Evolutionary conservation across 73 alveolate species (phyloP), one percentile per base, ranked within the genome.

Genomic region (Paramecium octaurelia): DNA sequence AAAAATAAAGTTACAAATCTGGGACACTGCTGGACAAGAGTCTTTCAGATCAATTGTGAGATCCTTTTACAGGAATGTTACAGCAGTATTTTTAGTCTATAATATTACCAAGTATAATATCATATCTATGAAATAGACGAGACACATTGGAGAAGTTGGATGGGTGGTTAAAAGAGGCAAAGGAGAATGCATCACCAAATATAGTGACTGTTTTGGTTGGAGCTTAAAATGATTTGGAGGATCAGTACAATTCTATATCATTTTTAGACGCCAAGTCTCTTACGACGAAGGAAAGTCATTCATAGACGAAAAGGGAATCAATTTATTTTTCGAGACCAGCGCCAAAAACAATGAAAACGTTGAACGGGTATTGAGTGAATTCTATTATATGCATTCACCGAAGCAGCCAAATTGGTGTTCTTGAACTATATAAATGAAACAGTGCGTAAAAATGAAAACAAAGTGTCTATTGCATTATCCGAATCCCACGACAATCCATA

Each of bases 11-110:
- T 88, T 95, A 29, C 58, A 96, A 85, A 95, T 96, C 8, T 96
- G 99, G 98, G 99, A 96, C 48, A 96, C 98, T 8, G 99, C 99
- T 58, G 99, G 99, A 27, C 95, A 96, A 84, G 99, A 97, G 90
- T 94, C 98, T 57, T 98, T 97, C 94, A 93, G 98, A 92, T 94
- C 98, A 24, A 96, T 98, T 40, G 98, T 98, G 12, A 95, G 98
- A 94, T 92, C 97, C 46, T 98, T 97, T 93, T 98, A 98, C 87
- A 94, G 97, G 92, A 97, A 97, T 54, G 97, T 99, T 23, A 96
- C 97, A 21, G 96, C 98, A 71, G 99, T 98, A 21, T 95, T 98
- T 69, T 93, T 98, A 64, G 98, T 97, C 12, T 98, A 98, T 92
- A 97, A 96, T 50, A 95, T 98, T 21, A 94, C 97, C 2, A 97